Conservation (phyloP, 164 flowering plant genomes). For the Sextonia rubra region DNA sequence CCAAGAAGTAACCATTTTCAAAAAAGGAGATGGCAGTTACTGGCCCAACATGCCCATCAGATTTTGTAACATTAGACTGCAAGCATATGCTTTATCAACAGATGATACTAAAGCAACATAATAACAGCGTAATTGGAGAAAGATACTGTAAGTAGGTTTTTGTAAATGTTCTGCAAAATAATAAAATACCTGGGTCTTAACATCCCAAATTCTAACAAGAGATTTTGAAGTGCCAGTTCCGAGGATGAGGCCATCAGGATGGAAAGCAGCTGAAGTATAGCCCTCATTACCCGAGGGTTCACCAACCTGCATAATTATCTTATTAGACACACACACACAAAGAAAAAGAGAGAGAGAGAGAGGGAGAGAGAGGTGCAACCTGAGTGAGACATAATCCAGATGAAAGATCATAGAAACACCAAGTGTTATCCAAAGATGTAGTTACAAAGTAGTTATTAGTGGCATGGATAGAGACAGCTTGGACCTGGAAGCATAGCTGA, state of each 20-base stretch:
- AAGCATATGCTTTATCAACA: slow-evolving; percentile 4
- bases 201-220: slow-evolving; percentile 95
- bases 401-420: slow-evolving; percentile 95
- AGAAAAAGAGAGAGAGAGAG: too few relatives aligned
- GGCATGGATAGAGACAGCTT: slow-evolving; percentile 94
- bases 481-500: slow-evolving; percentile 50
- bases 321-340: not conserved
- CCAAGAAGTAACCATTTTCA: slow-evolving; percentile 96
- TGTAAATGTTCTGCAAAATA: not conserved
- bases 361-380: slow-evolving; percentile 38
- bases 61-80: slow-evolving; percentile 85
- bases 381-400: slow-evolving; percentile 81
- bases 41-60: slow-evolving; percentile 81
- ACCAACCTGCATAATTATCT: slow-evolving; percentile 52
- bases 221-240: slow-evolving; percentile 90
- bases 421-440: slow-evolving; percentile 86
- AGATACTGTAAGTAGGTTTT: not conserved
- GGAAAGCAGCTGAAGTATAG: slow-evolving; percentile 95
- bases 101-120: not conserved
- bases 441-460: slow-evolving; percentile 86
- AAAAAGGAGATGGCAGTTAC: slow-evolving; percentile 97
- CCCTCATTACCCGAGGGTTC: slow-evolving; percentile 69
- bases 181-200: slow-evolving; percentile 71
- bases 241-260: slow-evolving; percentile 99
- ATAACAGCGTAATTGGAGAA: not conserved